These are phyloP conservation scores for Sporisorium scitamineum DNA, from an alignment of 1,284 basidiomycete species.

Conservation along the genomic window DNA sequence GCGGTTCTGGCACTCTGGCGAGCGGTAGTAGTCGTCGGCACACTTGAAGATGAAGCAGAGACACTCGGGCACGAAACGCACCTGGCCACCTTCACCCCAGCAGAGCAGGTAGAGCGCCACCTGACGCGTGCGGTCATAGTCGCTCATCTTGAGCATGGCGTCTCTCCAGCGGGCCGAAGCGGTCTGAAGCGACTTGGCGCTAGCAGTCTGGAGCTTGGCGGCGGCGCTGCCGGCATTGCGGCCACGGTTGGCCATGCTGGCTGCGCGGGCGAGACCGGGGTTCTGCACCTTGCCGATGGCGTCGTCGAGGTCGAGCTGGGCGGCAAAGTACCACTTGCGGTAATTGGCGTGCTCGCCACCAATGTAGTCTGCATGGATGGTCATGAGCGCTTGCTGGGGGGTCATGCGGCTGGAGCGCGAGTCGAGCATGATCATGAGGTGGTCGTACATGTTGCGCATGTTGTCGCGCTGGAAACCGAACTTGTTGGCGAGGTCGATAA, in stretches of 20 bases:
- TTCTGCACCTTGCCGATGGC: slow-evolving; percentile 93
- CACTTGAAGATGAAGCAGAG: slow-evolving; percentile 99
- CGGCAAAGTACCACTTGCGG: slow-evolving; percentile 93
- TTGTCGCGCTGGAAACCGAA: slow-evolving; percentile 94
- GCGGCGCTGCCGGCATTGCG: slow-evolving; percentile 60
- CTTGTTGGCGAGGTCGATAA: slow-evolving; percentile 97
- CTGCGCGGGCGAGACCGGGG: slow-evolving; percentile 85
- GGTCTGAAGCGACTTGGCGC: slow-evolving; percentile 83
- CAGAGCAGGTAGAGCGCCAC: slow-evolving; percentile 94
- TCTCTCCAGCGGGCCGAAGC: slow-evolving; percentile 94
- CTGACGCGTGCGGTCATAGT: slow-evolving; percentile 96
- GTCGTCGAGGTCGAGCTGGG: slow-evolving; percentile 97
- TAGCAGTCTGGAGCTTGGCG: slow-evolving; percentile 74
- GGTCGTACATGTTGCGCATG: slow-evolving; percentile 84
- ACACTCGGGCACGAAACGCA: slow-evolving; percentile 97
- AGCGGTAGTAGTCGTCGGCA: slow-evolving; percentile 99
- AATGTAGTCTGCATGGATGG: slow-evolving; percentile 98
- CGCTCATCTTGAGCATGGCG: slow-evolving; percentile 98
- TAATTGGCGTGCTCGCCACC: slow-evolving; percentile 78
- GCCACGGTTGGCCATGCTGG: slow-evolving; percentile 77
- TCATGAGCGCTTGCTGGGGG: slow-evolving; percentile 88
- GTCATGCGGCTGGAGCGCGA: slow-evolving; percentile 80
- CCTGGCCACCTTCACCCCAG: slow-evolving; percentile 98
- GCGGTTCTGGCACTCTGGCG: slow-evolving; percentile 95
- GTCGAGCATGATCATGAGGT: slow-evolving; percentile 97